These are phyloP conservation scores for Podaxis rugospora DNA, from an alignment of 768 basidiomycete species.

Conservation along the genomic window DNA sequence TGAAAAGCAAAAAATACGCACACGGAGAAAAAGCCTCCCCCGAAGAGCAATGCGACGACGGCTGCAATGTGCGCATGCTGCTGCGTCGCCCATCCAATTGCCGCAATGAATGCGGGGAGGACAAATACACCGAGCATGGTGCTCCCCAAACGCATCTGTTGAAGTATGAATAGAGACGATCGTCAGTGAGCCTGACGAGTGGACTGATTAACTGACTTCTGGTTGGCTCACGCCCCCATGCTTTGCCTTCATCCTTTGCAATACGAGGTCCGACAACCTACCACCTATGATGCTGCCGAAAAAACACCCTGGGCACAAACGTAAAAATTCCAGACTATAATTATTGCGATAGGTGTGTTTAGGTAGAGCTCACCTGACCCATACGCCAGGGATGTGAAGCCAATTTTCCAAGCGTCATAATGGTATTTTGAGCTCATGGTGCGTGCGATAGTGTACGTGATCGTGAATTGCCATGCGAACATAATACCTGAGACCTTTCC, in stretches of 20 bases:
- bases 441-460: constrained; percentile 67
- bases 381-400: constrained; percentile 67
- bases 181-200: neutral
- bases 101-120: neutral
- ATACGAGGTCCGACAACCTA: constrained; percentile 32
- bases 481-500: neutral
- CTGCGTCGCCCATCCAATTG: constrained; percentile 50
- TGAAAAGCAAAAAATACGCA: constrained; percentile 20
- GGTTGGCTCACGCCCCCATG: constrained; percentile 41
- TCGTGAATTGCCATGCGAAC: constrained; percentile 35
- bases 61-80: constrained; percentile 59
- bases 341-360: neutral
- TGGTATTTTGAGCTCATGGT: constrained; percentile 60
- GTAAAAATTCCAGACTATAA: no score
- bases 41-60: constrained; percentile 66
- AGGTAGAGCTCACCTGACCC: constrained; percentile 29
- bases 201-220: constrained; percentile 43
- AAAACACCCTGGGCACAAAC: constrained; percentile 23
- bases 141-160: constrained; percentile 68
- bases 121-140: constrained; percentile 34
- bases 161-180: neutral
- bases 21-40: constrained; percentile 72
- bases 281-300: constrained; percentile 35
- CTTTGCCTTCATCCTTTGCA: constrained; percentile 28
- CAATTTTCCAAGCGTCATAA: constrained; percentile 64